These are phyloP conservation scores for Agrocybe praecox DNA, from an alignment of 768 basidiomycete species.

Conservation along the genomic window DNA sequence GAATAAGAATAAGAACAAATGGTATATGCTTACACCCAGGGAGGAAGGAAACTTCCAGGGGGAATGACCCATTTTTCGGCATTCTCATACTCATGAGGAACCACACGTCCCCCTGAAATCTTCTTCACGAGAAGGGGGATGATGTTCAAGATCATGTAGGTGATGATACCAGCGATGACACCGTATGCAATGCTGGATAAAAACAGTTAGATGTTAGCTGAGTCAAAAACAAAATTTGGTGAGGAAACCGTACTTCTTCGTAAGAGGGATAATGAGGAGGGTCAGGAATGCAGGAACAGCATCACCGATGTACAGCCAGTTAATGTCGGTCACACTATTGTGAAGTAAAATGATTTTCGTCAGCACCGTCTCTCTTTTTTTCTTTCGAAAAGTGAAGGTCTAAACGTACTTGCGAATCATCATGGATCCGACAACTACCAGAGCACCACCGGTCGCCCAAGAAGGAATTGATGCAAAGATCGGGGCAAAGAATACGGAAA, in stretches of 20 bases:
- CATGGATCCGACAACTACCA: slow-evolving; percentile 84
- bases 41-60: slow-evolving; percentile 67
- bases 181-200: slow-evolving; percentile 79
- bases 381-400: background rate
- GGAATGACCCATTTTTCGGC: slow-evolving; percentile 75
- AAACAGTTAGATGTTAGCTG: slow-evolving; percentile 1
- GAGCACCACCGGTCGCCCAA: slow-evolving; percentile 87
- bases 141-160: slow-evolving; percentile 76
- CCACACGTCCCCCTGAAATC: slow-evolving; percentile 56
- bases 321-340: slow-evolving; percentile 74
- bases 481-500: slow-evolving; percentile 86
- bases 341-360: background rate
- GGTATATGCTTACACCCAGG: slow-evolving; percentile 59
- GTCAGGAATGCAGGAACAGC: slow-evolving; percentile 87
- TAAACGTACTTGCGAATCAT: slow-evolving; percentile 81
- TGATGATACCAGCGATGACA: slow-evolving; percentile 77
- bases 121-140: slow-evolving; percentile 60
- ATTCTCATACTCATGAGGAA: slow-evolving; percentile 63
- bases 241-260: slow-evolving; percentile 61
- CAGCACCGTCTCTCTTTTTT: slow-evolving; percentile 4
- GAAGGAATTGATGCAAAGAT: slow-evolving; percentile 86
- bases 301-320: slow-evolving; percentile 89
- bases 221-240: background rate
- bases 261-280: slow-evolving; percentile 75
- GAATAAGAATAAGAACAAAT: background rate